phyloP scores from a whole-genome alignment of 345 rosid species.

The Eucalyptus melliodora region DNA sequence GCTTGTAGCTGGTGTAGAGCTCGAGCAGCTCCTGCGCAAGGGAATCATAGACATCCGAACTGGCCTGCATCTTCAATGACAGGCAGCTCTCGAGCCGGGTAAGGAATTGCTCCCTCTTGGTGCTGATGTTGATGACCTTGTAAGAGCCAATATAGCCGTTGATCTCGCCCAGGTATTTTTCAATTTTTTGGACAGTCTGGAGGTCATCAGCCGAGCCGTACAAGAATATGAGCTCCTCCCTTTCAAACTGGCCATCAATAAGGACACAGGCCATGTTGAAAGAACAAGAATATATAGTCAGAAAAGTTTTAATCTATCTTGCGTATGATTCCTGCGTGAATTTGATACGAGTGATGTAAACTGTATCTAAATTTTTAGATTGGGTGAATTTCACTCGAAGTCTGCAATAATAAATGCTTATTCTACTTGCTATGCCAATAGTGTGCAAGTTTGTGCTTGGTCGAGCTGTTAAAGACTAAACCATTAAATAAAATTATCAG shows the following conservation, averaged over 20 bases:
- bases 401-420: neutral
- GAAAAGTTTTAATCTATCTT: neutral
- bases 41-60: neutral
- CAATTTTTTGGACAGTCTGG: neutral
- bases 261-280: neutral
- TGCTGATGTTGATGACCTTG: neutral
- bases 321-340: neutral
- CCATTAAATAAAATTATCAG: neutral
- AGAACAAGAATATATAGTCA: neutral
- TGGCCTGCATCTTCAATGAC: neutral
- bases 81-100: neutral
- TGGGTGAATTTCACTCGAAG: neutral
- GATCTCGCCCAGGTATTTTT: neutral
- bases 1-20: neutral
- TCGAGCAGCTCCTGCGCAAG: neutral
- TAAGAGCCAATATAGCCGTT: neutral
- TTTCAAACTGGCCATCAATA: neutral
- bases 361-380: neutral
- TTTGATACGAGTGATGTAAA: neutral
- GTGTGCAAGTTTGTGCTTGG: neutral
- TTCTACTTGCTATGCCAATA: neutral
- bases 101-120: neutral
- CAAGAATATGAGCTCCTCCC: neutral
- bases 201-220: neutral
- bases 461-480: neutral